Percentiles rank a stretch among this genome's conserved stretches.
phyloP scores from a whole-genome alignment of 1,284 basidiomycete genomes.

The Irpex sp. region DNA sequence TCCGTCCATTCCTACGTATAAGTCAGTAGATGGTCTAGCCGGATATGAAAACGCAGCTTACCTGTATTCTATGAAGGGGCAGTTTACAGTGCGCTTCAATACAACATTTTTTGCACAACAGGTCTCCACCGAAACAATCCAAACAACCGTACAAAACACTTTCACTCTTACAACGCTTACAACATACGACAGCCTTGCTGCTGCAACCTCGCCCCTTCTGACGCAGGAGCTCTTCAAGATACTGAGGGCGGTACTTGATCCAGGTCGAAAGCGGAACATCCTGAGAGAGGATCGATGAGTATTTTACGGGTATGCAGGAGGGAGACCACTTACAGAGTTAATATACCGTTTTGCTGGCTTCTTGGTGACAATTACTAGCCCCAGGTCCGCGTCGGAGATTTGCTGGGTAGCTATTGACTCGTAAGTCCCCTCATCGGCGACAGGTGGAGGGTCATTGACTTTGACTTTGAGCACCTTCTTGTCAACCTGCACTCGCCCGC shows the following conservation, averaged over 20 bases:
- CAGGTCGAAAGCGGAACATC: neutral
- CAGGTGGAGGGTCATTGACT: neutral
- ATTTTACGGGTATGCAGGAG: too few relatives aligned
- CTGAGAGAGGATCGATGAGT: neutral
- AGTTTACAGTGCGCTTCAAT: neutral
- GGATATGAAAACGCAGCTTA: neutral
- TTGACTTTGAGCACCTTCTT: neutral
- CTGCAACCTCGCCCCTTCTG: neutral
- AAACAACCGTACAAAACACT: neutral
- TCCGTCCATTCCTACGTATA: neutral
- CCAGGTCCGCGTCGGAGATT: neutral
- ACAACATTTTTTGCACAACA: neutral
- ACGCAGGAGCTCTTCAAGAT: neutral
- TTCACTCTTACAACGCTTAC: neutral
- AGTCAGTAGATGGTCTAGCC: neutral
- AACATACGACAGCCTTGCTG: neutral
- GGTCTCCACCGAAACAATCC: neutral
- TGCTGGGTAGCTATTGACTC: neutral
- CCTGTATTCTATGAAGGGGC: neutral
- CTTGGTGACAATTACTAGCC: neutral
- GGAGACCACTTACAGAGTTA: neutral
- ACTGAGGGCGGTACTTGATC: neutral
- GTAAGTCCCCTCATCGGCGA: neutral
- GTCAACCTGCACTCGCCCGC: neutral
- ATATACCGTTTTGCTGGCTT: neutral